These are phyloP conservation scores for Pseudogymnoascus sp. DNA, from an alignment of 2,329 filamentous ascomycete species.

Conservation along the genomic window DNA sequence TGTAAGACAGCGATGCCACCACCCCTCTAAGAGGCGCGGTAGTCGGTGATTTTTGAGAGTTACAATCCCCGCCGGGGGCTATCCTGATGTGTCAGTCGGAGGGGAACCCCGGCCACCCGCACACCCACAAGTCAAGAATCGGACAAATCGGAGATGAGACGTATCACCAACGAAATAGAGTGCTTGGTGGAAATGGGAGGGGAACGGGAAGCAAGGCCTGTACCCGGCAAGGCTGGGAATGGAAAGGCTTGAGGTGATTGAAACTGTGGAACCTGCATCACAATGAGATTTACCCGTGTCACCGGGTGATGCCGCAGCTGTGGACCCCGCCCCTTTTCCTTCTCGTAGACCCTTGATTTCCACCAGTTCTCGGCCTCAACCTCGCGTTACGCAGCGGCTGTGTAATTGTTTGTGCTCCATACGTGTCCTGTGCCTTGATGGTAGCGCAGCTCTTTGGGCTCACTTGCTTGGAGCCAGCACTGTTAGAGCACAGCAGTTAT, in stretches of 20 bases:
- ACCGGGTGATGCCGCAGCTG: background rate
- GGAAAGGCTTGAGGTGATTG: constrained; percentile 4
- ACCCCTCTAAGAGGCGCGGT: background rate
- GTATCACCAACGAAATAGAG: constrained; percentile 5
- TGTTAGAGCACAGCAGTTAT: background rate
- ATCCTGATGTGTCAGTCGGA: background rate
- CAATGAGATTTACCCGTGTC: constrained; percentile 4
- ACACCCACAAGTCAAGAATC: background rate
- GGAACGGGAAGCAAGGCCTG: background rate
- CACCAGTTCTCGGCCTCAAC: background rate
- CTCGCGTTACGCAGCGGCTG: background rate
- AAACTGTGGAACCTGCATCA: background rate
- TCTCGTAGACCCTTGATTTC: background rate
- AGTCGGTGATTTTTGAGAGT: background rate
- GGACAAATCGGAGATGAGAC: background rate
- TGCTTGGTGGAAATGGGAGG: background rate
- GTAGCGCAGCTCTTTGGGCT: background rate
- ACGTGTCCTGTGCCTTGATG: background rate
- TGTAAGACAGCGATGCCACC: background rate
- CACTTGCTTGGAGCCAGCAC: background rate
- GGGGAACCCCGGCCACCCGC: background rate
- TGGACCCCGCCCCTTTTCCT: background rate
- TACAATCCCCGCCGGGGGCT: background rate
- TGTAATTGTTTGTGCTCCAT: background rate
- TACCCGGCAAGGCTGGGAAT: background rate